Evolutionary conservation across 2,329 filamentous ascomycete species (phyloP), one percentile per base, ranked within the genome.

Genomic region (Xylariaceae sp.): DNA sequence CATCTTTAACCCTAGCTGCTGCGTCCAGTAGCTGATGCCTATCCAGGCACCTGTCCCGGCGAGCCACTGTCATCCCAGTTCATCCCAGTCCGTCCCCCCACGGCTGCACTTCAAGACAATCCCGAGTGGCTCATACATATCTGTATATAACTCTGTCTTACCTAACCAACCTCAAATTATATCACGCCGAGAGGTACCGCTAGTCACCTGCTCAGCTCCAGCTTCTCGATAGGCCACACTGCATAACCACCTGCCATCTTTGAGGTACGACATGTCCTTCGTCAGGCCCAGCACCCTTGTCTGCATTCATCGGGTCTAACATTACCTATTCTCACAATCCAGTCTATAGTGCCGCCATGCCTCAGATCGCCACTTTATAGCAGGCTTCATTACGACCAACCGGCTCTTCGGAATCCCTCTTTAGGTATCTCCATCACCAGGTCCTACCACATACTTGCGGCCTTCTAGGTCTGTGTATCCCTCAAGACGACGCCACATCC

Each of bases 1-100:
- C 50, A 44, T 58, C 45, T 48, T 53, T 34, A 56, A 57, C 45
- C 61, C 54, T 55, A 62, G 61, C 59, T 49, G 56, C 60, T 60
- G 60, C 54, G 41, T 59, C 57, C 55, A 62, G 36, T 61, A 58
- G 41, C 54, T 39, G 48, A 31, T 47, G n/a, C n/a, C n/a, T n/a
- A n/a, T n/a, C n/a, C n/a, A n/a, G n/a, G n/a, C n/a, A 45, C 41
- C 52, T 53, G 21, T 28, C 28, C 17, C 31, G 43, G 36, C 43
- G 39, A 56, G 48, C 44, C 53, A 49, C 48, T 59, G 55, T 51
- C 55, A 46, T 56, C 44, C 56, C 60, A 21, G 14, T 39, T 33
- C 54, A 62, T 49, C 54, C 60, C 45, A 23, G 44, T 39, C 39
- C 12, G 40, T 45, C 31, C 36, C 37, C 46, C 48, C 44, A 52